phyloP scores from a whole-genome alignment of 2,329 filamentous ascomycete genomes.

The Passalora sequoiae region DNA sequence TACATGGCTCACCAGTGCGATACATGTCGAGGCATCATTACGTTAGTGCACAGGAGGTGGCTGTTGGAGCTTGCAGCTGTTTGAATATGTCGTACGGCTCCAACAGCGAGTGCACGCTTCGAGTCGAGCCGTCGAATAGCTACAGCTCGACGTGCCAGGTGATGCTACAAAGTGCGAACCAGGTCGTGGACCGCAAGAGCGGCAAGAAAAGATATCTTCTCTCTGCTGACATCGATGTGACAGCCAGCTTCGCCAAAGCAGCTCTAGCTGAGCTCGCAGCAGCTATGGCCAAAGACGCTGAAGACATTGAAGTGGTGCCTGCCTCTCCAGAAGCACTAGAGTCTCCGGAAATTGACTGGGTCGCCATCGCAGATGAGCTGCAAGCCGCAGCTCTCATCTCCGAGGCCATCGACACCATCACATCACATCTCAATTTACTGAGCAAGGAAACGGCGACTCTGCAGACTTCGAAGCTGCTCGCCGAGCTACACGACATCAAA shows the following conservation, averaged over 20 bases:
- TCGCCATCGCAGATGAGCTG: conserved; percentile 24
- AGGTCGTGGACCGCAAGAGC: conserved; percentile 26
- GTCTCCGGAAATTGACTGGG: conserved; percentile 26
- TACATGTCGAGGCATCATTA: conserved; percentile 22
- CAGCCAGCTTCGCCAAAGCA: conserved; percentile 22
- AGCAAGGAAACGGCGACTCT: conserved; percentile 18
- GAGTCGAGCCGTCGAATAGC: conserved; percentile 20
- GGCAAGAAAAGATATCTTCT: conserved; percentile 24
- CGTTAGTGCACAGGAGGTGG: conserved; percentile 17
- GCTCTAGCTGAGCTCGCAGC: conserved; percentile 26
- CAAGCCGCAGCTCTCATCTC: conserved; percentile 14
- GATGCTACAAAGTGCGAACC: conserved; percentile 27
- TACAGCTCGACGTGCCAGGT: conserved; percentile 14
- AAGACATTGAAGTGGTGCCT: conserved; percentile 19
- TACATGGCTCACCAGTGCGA: conserved; percentile 28
- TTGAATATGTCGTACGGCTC: conserved; percentile 28
- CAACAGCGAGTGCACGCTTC: conserved; percentile 25
- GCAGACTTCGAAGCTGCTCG: conserved; percentile 23
- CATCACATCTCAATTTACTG: conserved; percentile 12
- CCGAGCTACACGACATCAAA: conserved; percentile 23
- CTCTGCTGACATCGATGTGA: conserved; percentile 29
- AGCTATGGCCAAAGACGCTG: conserved; percentile 9
- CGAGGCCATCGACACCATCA: conserved; percentile 16
- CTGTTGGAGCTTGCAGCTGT: conserved; percentile 26
- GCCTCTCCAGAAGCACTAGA: conserved; percentile 7